phyloP scores from a whole-genome alignment of 768 basidiomycete genomes.

The Clitopilus hobsonii region DNA sequence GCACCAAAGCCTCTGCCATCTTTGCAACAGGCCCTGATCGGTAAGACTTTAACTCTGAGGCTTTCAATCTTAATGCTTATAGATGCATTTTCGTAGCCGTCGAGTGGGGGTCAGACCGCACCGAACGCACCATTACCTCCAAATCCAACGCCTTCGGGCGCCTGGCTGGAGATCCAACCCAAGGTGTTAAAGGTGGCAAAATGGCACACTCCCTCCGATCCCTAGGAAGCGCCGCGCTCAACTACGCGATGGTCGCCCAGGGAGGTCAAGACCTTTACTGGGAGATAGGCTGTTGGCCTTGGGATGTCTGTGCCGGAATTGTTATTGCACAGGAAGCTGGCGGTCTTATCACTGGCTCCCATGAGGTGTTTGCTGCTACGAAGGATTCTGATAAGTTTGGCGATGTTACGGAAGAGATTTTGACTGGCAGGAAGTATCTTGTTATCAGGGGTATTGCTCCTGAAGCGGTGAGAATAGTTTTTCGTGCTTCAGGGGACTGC shows the following conservation, averaged over 20 bases:
- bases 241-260: conserved; percentile 81
- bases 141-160: conserved; percentile 68
- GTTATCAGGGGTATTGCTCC: conserved; percentile 69
- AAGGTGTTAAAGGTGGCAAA: conserved; percentile 61
- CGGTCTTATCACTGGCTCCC: conserved; percentile 69
- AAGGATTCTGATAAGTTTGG: conserved; percentile 39
- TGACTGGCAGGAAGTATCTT: conserved; percentile 77
- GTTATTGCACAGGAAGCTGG: conserved; percentile 92
- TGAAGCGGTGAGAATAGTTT: conserved; percentile 35
- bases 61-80: background rate
- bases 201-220: conserved; percentile 86
- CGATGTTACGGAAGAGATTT: conserved; percentile 62
- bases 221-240: conserved; percentile 80
- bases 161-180: conserved; percentile 66
- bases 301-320: conserved; percentile 91
- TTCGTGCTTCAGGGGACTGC: background rate
- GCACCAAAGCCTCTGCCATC: conserved; percentile 59
- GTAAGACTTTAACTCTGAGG: conserved; percentile 25
- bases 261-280: conserved; percentile 88
- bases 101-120: conserved; percentile 88
- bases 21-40: conserved; percentile 68
- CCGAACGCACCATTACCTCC: conserved; percentile 40
- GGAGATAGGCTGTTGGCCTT: conserved; percentile 82
- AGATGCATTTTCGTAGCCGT: conserved; percentile 40
- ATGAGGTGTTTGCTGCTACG: conserved; percentile 37